Evolutionary conservation across 208 protist genomes (phyloP), one percentile per base, ranked within the genome.

Genomic region (Trypanosoma boissoni): DNA sequence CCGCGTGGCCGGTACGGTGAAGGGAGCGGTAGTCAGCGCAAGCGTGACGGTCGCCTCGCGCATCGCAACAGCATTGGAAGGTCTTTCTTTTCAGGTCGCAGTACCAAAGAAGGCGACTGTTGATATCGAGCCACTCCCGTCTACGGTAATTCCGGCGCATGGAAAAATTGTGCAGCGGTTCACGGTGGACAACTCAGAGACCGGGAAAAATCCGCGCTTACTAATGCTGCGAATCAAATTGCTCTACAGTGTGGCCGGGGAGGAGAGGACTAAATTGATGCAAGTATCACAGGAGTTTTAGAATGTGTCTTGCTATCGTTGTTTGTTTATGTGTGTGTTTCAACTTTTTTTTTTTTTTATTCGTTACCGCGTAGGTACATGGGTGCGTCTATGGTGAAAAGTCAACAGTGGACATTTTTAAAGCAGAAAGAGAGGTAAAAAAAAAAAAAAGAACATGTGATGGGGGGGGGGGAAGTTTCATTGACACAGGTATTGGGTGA

Each of bases 171-270:
- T 66, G 7, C 83, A 91, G 44, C 60, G 73, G 6, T 28, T 88
- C 24, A 62, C 59, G 14, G 74, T 95, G 29, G 71, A 88, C 56
- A 86, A 70, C 27, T 45, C 64, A 5, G 64, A 73, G n/a, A 72
- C 74, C 46, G 54, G 53, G 27, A 70, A 76, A 20, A 80, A 83
- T 29, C 74, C 74, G 14, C 60, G 56, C 46, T 63, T 76, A 26
- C 50, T 91, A 23, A 82, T 80, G 57, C 53, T 93, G n/a, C 77
- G 77, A 2, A 60, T 95, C 6, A 85, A 83, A 57, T 16, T 95
- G 9, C 55, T 76, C 28, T 95, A 95, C 69, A 68, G 58, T 0
- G 68, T 88, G 1, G 29, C 48, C 31, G 76, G 72, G 2, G 63
- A 59, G 26, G 0, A 46, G 49, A 66, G 71, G 9, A 79, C 89